These are phyloP conservation scores for Tricholomella constricta DNA, from an alignment of 768 basidiomycete species.

Conservation along the genomic window DNA sequence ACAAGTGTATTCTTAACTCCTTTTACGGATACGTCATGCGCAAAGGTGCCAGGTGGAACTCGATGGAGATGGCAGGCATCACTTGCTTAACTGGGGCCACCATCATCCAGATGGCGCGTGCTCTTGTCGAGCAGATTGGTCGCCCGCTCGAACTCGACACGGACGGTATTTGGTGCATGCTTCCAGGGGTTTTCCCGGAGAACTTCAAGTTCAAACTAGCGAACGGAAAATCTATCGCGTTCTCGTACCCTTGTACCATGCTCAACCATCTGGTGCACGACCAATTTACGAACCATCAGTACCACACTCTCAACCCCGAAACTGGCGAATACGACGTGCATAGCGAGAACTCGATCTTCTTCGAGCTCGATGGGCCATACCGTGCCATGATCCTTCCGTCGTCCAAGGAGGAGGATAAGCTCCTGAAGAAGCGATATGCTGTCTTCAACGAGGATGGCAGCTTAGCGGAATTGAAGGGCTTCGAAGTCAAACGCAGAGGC, in stretches of 20 bases:
- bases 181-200: constrained; percentile 96
- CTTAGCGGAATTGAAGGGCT: constrained; percentile 97
- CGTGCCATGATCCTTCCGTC: constrained; percentile 99
- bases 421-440: constrained; percentile 98
- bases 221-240: constrained; percentile 82
- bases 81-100: constrained; percentile 97
- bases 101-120: constrained; percentile 98
- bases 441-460: constrained; percentile 98
- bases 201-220: constrained; percentile 94
- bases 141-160: constrained; percentile 97
- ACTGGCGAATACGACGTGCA: constrained; percentile 85
- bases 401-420: constrained; percentile 98
- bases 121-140: constrained; percentile 96
- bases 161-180: constrained; percentile 99
- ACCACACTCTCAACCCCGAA: constrained; percentile 86
- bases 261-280: constrained; percentile 97
- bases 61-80: constrained; percentile 99
- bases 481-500: constrained; percentile 97
- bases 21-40: constrained; percentile 99
- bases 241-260: constrained; percentile 99
- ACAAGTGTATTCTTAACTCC: constrained; percentile 99
- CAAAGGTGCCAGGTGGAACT: constrained; percentile 98
- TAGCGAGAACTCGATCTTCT: constrained; percentile 98
- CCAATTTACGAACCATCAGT: constrained; percentile 96
- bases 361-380: constrained; percentile 98